phyloP scores from a whole-genome alignment of 768 basidiomycete genomes.

The Lactarius vividus region DNA sequence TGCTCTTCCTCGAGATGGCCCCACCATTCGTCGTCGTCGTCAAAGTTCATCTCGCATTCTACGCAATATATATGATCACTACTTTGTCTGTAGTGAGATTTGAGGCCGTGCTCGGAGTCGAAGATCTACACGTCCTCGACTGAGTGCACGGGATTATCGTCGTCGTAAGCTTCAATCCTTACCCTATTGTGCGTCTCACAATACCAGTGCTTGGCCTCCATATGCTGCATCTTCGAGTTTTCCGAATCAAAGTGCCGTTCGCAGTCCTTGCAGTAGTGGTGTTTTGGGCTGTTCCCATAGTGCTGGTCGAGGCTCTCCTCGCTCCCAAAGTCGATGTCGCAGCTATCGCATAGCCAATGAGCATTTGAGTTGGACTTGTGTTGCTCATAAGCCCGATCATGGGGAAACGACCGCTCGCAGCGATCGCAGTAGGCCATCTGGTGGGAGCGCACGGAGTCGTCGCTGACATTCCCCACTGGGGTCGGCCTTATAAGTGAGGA shows the following conservation, averaged over 20 bases:
- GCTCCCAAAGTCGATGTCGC: slow-evolving; percentile 9
- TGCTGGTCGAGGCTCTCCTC: slow-evolving; percentile 1
- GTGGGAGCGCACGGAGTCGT: not conserved
- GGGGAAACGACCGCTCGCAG: slow-evolving; percentile 1
- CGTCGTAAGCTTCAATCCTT: not conserved
- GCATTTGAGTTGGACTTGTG: not conserved
- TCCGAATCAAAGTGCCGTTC: not conserved
- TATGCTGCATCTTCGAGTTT: not conserved
- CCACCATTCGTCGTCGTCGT: slow-evolving; percentile 6
- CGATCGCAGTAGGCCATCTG: slow-evolving; percentile 13
- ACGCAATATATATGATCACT: not conserved
- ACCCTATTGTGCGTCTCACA: slow-evolving; percentile 7
- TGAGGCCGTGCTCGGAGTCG: slow-evolving; percentile 38
- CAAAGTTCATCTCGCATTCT: slow-evolving; percentile 8
- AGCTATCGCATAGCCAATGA: slow-evolving; percentile 9
- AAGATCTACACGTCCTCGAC: slow-evolving; percentile 36
- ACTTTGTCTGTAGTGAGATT: slow-evolving; percentile 44
- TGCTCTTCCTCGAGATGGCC: slow-evolving; percentile 5
- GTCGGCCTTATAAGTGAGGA: not conserved
- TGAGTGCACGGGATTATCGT: not conserved
- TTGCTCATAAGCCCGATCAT: slow-evolving; percentile 1
- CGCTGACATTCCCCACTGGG: not conserved
- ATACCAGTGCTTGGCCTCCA: slow-evolving; percentile 12
- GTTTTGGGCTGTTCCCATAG: not conserved
- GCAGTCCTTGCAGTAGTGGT: slow-evolving; percentile 11